These are phyloP conservation scores for Hypoxylon sp. DNA, from an alignment of 2,329 filamentous ascomycete species.

Conservation along the genomic window DNA sequence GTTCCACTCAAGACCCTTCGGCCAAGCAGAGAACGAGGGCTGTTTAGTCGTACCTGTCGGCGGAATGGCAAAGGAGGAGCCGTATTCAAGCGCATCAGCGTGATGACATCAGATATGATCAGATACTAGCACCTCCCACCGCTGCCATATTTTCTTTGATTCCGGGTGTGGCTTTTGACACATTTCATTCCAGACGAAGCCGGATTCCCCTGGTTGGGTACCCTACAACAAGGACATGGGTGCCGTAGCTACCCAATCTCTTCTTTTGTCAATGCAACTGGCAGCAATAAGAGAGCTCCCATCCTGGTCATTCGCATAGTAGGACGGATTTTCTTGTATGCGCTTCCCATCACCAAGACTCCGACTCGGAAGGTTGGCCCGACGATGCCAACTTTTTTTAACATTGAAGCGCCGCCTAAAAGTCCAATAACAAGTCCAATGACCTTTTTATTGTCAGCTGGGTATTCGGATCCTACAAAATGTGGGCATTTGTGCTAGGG, in stretches of 20 bases:
- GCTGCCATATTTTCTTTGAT: slow-evolving; percentile 30
- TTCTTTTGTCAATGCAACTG: slow-evolving; percentile 40
- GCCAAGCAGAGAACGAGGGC: slow-evolving; percentile 20
- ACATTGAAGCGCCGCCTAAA: slow-evolving; percentile 1
- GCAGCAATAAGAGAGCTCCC: slow-evolving; percentile 27
- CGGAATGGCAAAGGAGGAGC: slow-evolving; percentile 27
- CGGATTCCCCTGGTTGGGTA: slow-evolving; percentile 40
- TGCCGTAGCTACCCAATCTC: slow-evolving; percentile 42
- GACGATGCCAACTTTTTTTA: slow-evolving; percentile 24
- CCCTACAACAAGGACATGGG: slow-evolving; percentile 33
- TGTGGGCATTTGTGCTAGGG: slow-evolving; percentile 16
- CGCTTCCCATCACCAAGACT: slow-evolving; percentile 34
- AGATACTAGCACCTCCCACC: slow-evolving; percentile 35
- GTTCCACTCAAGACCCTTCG: slow-evolving; percentile 17
- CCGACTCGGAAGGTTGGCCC: slow-evolving; percentile 21
- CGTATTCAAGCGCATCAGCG: slow-evolving; percentile 38
- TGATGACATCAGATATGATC: slow-evolving; percentile 46
- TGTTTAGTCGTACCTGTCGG: slow-evolving; percentile 35
- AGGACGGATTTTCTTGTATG: slow-evolving; percentile 17
- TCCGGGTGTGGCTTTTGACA: slow-evolving; percentile 41
- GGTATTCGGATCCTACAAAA: slow-evolving; percentile 16
- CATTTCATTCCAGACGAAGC: slow-evolving; percentile 43
- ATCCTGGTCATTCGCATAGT: slow-evolving; percentile 38
- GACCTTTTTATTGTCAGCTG: slow-evolving; percentile 4
- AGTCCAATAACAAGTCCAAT: neutral